phyloP scores from a whole-genome alignment of 169 alveolate species.

The Plasmodium billcollinsi region DNA sequence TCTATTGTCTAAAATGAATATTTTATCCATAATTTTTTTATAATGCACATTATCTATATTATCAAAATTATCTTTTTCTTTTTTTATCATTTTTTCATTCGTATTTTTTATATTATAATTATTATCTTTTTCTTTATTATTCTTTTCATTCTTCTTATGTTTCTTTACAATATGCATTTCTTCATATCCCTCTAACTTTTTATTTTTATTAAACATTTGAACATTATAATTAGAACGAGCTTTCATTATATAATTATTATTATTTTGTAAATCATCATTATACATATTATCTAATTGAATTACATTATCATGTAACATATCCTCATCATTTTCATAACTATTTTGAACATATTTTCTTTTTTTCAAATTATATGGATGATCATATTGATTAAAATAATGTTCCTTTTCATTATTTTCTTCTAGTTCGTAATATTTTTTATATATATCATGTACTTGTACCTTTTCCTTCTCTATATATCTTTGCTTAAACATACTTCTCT shows the following conservation, averaged over 20 bases:
- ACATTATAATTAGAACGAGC: too few species aligned
- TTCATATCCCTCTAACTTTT: neutral
- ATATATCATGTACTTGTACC: neutral
- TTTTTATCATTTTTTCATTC: neutral
- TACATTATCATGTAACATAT: neutral
- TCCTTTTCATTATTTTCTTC: constrained; percentile 8
- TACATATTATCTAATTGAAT: neutral
- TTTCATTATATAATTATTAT: too few species aligned
- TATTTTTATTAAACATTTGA: too few species aligned
- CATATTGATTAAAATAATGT: constrained; percentile 3
- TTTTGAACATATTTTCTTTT: neutral
- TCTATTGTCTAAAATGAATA: constrained; percentile 38
- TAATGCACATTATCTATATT: constrained; percentile 15
- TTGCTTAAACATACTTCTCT: neutral
- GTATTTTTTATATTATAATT: neutral
- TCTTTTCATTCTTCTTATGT: neutral
- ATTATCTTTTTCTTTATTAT: neutral
- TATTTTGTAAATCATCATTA: neutral
- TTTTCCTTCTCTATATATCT: neutral
- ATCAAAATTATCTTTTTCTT: neutral
- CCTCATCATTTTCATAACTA: neutral
- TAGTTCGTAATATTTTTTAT: neutral
- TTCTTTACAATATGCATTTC: neutral
- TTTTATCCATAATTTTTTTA: constrained; percentile 24
- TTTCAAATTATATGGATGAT: neutral